A percentile compares a stretch with the other conserved stretches of the same genome.
phyloP scores from a whole-genome alignment of 2,329 filamentous ascomycete genomes.

The Aplosporella prunicola region DNA sequence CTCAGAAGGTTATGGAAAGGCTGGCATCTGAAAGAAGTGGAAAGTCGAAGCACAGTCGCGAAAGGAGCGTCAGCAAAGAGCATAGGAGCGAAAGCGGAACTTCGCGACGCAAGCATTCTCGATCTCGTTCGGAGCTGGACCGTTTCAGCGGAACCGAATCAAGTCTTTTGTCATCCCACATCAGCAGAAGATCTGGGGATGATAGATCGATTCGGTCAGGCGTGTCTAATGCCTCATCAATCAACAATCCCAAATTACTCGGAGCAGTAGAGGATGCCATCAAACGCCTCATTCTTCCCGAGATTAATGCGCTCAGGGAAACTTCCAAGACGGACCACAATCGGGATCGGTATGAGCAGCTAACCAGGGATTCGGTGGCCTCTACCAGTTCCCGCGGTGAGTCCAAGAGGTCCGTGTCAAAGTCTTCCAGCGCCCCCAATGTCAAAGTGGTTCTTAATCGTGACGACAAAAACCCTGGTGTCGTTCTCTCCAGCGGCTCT shows the following conservation, averaged over 20 bases:
- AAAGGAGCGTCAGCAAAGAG: constrained; percentile 21
- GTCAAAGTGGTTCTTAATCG: constrained; percentile 52
- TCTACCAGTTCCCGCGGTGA: constrained; percentile 40
- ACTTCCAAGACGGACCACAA: constrained; percentile 76
- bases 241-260: constrained; percentile 84
- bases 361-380: constrained; percentile 51
- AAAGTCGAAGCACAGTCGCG: constrained; percentile 12
- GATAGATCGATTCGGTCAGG: constrained; percentile 52
- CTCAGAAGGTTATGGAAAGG: constrained; percentile 61
- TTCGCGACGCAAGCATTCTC: constrained; percentile 16
- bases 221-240: constrained; percentile 50
- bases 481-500: constrained; percentile 47
- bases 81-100: constrained; percentile 23
- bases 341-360: constrained; percentile 57
- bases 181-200: constrained; percentile 48
- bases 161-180: constrained; percentile 48
- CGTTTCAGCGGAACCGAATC: constrained; percentile 46
- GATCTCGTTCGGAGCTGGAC: constrained; percentile 7
- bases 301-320: constrained; percentile 82
- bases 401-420: constrained; percentile 46
- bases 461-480: constrained; percentile 49
- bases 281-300: constrained; percentile 77
- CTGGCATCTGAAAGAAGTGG: constrained; percentile 32
- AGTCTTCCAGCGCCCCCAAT: constrained; percentile 52
- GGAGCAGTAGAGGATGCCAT: constrained; percentile 93